Evolutionary conservation across 129 eudicot species (phyloP), one percentile per base, ranked within the genome.

Genomic region (Cynara cardunculus): DNA sequence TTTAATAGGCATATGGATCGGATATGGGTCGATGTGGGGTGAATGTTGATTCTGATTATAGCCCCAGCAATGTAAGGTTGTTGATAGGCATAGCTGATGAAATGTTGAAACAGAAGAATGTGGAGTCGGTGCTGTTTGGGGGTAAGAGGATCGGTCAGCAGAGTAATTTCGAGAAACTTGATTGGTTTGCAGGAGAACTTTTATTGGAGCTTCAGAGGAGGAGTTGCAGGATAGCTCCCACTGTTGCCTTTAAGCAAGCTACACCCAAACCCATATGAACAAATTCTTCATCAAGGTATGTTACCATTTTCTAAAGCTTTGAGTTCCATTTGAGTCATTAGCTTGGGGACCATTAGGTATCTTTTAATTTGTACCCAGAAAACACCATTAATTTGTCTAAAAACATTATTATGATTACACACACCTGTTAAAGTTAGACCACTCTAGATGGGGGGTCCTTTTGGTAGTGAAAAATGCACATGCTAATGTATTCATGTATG

Each of bases 151-250:
- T 95, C 0, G 88, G 84, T 6, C 96, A 95, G 69, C 97, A 89
- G 62, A 90, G 88, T 66, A 95, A 95, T 86, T 83, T 80, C 9
- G 96, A 92, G 84, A 95, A 92, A 80, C 94, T 95, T 12, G 99
- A 95, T 46, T 95, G 96, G 97, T 90, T 95, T 81, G 99, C 99
- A 1, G 89, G 92, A 39, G 88, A 95, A 80, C 97, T 95, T 30
- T 93, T 95, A 72, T 82, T 89, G 59, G 99, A 95, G 88, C 97
- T 90, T 86, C 96, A 92, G 89, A 92, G 90, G 90, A 89, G 99
- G 93, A 92, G 97, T 89, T 89, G 90, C 85, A 74, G 99, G 28
- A 90, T 95, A 69, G 99, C 97, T 87, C 99, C 99, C 85, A 92
- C 99, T 84, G 99, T 95, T 85, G 99, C 99, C 14, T 95, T 95